Conservation (phyloP, 1,139 yeast genomes). For the Yamadazyma taylorii region DNA sequence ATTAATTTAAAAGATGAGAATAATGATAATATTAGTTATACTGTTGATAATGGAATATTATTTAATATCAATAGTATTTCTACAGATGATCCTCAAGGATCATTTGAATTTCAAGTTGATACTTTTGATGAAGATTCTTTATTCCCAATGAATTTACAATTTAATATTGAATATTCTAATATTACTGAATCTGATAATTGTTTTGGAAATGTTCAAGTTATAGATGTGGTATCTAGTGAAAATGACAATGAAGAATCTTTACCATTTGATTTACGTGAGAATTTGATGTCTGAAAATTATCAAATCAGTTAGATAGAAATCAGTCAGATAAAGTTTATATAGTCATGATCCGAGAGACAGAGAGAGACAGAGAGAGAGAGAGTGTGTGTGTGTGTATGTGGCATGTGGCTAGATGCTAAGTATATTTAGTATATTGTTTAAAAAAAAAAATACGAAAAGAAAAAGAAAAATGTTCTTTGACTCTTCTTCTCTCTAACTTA, state of each 20-base stretch:
- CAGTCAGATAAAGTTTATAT: too few relatives aligned
- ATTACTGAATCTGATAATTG: slow-evolving; percentile 40
- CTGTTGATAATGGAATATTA: slow-evolving; percentile 59
- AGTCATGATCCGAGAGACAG: background rate
- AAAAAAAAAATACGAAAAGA: background rate
- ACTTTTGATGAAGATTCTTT: slow-evolving; percentile 74
- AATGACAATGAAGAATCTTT: slow-evolving; percentile 46
- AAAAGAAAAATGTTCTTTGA: too few relatives aligned
- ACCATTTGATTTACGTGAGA: slow-evolving; percentile 70
- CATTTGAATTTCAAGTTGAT: slow-evolving; percentile 70
- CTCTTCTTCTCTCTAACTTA: background rate
- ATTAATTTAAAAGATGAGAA: slow-evolving; percentile 57
- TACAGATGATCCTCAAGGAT: slow-evolving; percentile 60
- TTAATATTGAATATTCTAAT: slow-evolving; percentile 36
- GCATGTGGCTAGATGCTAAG: slow-evolving; percentile 1
- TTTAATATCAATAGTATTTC: slow-evolving; percentile 52
- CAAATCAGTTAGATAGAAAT: slow-evolving; percentile 35
- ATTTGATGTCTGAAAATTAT: slow-evolving; percentile 64
- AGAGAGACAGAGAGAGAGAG: too few relatives aligned
- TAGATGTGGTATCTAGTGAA: slow-evolving; percentile 39
- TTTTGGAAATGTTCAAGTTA: slow-evolving; percentile 43
- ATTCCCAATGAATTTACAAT: slow-evolving; percentile 80
- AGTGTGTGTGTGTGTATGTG: too few relatives aligned
- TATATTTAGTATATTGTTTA: slow-evolving; percentile 1
- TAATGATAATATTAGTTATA: slow-evolving; percentile 46